Conservation (phyloP, 2,329 filamentous ascomycete species). For the Boeremia exigua region DNA sequence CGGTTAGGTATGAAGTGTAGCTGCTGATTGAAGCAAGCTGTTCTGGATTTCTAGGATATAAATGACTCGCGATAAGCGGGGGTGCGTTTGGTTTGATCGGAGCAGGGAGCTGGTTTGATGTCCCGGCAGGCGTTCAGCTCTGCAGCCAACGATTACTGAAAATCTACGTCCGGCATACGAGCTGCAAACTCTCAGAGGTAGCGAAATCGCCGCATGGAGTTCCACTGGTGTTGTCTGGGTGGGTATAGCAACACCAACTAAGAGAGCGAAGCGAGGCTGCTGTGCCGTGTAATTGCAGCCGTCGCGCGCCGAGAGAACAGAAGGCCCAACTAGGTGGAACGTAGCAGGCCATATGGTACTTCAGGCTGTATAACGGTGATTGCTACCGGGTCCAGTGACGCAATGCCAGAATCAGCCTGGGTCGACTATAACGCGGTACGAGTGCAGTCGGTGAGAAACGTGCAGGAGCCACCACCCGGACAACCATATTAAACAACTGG, state of each 20-base stretch:
- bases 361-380: too few relatives aligned
- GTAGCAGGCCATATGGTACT: too few relatives aligned
- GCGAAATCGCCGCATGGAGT: background rate
- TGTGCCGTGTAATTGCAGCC: background rate
- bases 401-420: too few relatives aligned
- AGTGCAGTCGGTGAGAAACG: background rate
- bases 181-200: background rate
- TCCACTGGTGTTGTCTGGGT: too few relatives aligned
- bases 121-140: slow-evolving; percentile 2
- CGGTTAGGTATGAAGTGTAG: background rate
- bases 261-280: background rate
- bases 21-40: slow-evolving; percentile 9
- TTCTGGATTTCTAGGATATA: slow-evolving; percentile 5
- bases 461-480: background rate
- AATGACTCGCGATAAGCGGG: slow-evolving; percentile 16
- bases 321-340: too few relatives aligned
- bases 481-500: slow-evolving; percentile 6
- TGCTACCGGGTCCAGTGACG: too few relatives aligned
- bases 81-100: slow-evolving; percentile 17
- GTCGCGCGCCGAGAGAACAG: background rate
- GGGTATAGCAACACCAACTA: background rate
- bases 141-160: background rate
- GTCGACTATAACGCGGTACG: background rate
- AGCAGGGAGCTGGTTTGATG: slow-evolving; percentile 22
- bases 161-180: background rate